Evolutionary conservation across 306 rosid species (phyloP), one percentile per base, ranked within the genome.

Genomic region (Trichosanthes truncata): DNA sequence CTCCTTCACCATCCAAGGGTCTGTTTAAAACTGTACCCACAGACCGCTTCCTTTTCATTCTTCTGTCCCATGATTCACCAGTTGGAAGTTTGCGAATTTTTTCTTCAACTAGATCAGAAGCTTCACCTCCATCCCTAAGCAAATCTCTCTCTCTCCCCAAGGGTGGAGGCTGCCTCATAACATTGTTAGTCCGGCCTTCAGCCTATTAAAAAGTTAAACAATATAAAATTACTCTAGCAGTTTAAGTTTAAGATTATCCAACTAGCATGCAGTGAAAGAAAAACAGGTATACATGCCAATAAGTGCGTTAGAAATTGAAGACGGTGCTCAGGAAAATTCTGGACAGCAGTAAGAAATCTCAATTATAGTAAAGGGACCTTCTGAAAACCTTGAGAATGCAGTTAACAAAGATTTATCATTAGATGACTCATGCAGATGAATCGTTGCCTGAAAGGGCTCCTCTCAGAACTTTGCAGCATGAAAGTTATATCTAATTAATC

Each of bases 21-120:
- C 97, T 84, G 59, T 85, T 78, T 78, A 83, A 83, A 81, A 78
- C 89, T 15, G 87, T 74, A 9, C 92, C 87, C 83, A 88, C 84
- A 80, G 96, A 89, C 65, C 93, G 94, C 82, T 89, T 90, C 83
- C 96, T 89, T 90, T 84, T 90, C 85, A 87, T 86, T 85, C 91
- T 92, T 83, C 86, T 85, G 80, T 92, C 97, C 94, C 94, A 85
- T 17, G 90, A 87, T 82, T 92, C 97, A 76, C 87, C 92, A 78
- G 85, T 88, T 76, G 97, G 94, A 81, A 90, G 78, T 80, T 83
- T 85, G 72, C 89, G 88, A 69, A 92, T 87, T 86, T 92, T 94
- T 88, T 90, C 98, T 78, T 90, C 92, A 55, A 87, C 84, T 56
- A 83, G 74, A 79, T 89, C 93, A 90, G 92, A 86, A 76, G 88